Conservation (phyloP, 2,329 filamentous ascomycete genomes). For the Grosmannia penicillata region DNA sequence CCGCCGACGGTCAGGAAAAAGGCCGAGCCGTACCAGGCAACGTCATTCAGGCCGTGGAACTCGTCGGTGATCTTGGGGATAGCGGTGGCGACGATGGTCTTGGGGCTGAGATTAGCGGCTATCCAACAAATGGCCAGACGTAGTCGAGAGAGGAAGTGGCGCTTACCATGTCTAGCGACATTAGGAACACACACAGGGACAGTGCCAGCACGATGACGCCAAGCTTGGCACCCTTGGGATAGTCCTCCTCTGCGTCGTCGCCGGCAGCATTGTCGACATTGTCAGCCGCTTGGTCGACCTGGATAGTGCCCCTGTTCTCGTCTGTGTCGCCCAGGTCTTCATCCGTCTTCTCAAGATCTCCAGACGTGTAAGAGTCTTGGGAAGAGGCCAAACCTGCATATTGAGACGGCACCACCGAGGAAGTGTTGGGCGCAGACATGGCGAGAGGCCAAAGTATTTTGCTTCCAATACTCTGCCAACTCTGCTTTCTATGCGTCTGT, state of each 20-base stretch:
- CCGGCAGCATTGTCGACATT: background rate
- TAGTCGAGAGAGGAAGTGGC: constrained; percentile 17
- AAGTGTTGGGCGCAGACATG: background rate
- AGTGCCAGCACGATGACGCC: constrained; percentile 30
- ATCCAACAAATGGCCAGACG: constrained; percentile 1
- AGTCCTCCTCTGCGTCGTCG: constrained; percentile 16
- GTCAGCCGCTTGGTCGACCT: background rate
- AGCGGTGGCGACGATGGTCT: constrained; percentile 40
- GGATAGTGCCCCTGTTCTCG: constrained; percentile 3
- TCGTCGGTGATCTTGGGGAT: constrained; percentile 41
- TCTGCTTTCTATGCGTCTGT: background rate
- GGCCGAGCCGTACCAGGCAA: constrained; percentile 44
- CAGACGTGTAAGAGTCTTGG: constrained; percentile 5
- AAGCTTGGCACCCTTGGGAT: constrained; percentile 24
- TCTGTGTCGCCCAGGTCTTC: constrained; percentile 4
- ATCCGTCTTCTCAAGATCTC: constrained; percentile 7
- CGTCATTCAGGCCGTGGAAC: constrained; percentile 34
- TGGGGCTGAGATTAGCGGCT: background rate
- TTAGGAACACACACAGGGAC: constrained; percentile 31
- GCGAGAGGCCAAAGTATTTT: no score
- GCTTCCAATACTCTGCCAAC: no score
- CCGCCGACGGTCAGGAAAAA: constrained; percentile 34
- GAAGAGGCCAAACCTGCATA: constrained; percentile 1
- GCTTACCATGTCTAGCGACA: constrained; percentile 30
- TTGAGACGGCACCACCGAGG: background rate